A percentile compares a stretch with the other conserved stretches of the same genome.
phyloP scores from a whole-genome alignment of 306 rosid species.

The Prunus padus region DNA sequence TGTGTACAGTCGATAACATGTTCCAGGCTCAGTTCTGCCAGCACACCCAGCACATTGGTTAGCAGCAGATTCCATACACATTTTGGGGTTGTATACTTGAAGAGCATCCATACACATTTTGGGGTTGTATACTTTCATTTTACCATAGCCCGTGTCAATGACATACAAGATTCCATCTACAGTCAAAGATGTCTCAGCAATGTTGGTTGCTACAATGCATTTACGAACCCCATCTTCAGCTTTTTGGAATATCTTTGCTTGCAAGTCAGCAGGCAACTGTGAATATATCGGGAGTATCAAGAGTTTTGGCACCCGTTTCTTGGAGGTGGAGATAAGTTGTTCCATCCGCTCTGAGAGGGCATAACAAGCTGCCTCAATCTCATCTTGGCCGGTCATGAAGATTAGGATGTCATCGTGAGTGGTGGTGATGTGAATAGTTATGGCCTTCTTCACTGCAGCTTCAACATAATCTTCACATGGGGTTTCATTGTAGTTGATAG shows the following conservation, averaged over 20 bases:
- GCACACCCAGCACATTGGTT: slow-evolving; percentile 97
- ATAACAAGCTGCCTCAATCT: slow-evolving; percentile 96
- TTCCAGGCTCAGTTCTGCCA: slow-evolving; percentile 98
- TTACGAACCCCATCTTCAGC: slow-evolving; percentile 95
- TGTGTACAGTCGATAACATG: slow-evolving; percentile 81
- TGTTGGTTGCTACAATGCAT: slow-evolving; percentile 94
- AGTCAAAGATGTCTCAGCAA: slow-evolving; percentile 94
- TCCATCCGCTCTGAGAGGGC: slow-evolving; percentile 84
- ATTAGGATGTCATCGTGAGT: slow-evolving; percentile 94
- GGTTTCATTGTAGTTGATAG: slow-evolving; percentile 63
- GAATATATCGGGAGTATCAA: slow-evolving; percentile 94
- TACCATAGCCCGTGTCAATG: slow-evolving; percentile 91
- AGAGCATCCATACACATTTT: slow-evolving; percentile 99
- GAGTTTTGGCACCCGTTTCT: slow-evolving; percentile 82
- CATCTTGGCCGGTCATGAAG: slow-evolving; percentile 98
- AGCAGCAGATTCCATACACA: slow-evolving; percentile 99
- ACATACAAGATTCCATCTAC: slow-evolving; percentile 93
- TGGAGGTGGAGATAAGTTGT: slow-evolving; percentile 64
- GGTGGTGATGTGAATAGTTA: slow-evolving; percentile 86
- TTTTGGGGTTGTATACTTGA: slow-evolving; percentile 89
- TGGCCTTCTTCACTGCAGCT: slow-evolving; percentile 93
- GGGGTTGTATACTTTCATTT: slow-evolving; percentile 95
- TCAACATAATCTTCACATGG: slow-evolving; percentile 98
- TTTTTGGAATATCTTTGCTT: slow-evolving; percentile 87
- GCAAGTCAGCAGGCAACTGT: slow-evolving; percentile 93